These are phyloP conservation scores for Dimocarpus longan DNA, from an alignment of 345 rosid species.

Conservation along the genomic window DNA sequence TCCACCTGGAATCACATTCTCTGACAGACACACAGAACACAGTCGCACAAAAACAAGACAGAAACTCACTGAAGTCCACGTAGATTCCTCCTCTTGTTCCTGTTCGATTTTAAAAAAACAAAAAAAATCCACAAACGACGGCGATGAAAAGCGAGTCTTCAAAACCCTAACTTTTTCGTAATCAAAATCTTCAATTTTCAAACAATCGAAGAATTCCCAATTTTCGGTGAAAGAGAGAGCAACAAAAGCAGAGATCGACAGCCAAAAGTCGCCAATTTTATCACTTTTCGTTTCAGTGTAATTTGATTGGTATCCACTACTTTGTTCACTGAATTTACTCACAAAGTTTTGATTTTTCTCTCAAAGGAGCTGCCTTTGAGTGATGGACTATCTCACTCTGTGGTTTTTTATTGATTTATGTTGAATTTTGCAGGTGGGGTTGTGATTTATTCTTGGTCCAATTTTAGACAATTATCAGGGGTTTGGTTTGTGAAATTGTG, in stretches of 20 bases:
- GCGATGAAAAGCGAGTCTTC: neutral
- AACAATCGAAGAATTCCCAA: neutral
- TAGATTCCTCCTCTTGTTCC: constrained; percentile 11
- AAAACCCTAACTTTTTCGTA: constrained; percentile 2
- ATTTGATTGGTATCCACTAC: constrained; percentile 1
- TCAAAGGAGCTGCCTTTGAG: neutral
- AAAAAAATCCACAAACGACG: neutral
- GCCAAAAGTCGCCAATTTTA: constrained; percentile 19
- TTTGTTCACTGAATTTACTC: neutral
- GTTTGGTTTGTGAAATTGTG: constrained; percentile 29
- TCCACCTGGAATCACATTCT: neutral
- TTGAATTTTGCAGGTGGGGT: constrained; percentile 34
- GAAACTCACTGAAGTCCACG: constrained; percentile 9
- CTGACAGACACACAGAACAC: neutral
- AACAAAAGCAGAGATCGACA: constrained; percentile 28
- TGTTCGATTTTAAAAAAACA: too few relatives aligned
- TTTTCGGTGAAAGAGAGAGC: constrained; percentile 13
- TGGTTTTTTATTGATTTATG: constrained; percentile 24
- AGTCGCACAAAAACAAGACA: too few relatives aligned
- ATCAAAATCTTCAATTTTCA: neutral
- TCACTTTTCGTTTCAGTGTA: constrained; percentile 10
- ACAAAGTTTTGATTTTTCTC: neutral
- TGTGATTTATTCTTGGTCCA: neutral
- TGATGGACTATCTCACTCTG: neutral
- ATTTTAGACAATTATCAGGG: constrained; percentile 16